phyloP scores from a whole-genome alignment of 2,329 filamentous ascomycete genomes.

The Thielaviopsis euricoi region DNA sequence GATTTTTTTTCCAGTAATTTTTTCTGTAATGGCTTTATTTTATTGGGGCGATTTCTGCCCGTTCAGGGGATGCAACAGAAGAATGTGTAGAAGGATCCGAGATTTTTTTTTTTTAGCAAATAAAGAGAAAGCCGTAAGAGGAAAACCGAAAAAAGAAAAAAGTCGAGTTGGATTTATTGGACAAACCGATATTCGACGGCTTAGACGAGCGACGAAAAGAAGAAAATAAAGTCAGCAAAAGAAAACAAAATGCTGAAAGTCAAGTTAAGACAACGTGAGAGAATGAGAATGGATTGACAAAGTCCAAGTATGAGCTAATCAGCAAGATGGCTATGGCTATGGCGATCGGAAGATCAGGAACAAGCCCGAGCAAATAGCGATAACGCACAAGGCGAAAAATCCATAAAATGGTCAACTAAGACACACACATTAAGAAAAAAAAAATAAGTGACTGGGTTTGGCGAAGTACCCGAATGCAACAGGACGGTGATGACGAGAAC shows the following conservation, averaged over 20 bases:
- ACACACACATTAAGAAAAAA: not conserved
- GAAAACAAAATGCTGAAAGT: not conserved
- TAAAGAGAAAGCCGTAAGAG: no score
- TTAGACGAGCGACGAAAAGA: not conserved
- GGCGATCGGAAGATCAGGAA: not conserved
- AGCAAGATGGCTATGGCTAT: not conserved
- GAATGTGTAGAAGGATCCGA: not conserved
- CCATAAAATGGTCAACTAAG: not conserved
- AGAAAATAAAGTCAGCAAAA: not conserved
- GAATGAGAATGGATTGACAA: not conserved
- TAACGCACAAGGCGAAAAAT: not conserved
- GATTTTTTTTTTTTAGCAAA: not conserved
- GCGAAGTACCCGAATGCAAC: not conserved
- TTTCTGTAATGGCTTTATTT: not conserved
- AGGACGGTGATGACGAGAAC: not conserved
- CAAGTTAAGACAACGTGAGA: not conserved
- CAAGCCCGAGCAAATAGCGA: not conserved
- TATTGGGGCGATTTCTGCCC: not conserved
- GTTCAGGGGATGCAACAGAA: not conserved
- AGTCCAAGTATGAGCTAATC: no score
- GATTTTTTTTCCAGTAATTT: not conserved
- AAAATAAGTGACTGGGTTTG: not conserved
- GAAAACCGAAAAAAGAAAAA: not conserved
- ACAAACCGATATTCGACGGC: not conserved
- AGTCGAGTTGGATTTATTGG: not conserved